Percentiles rank a stretch among this genome's conserved stretches.
These are phyloP conservation scores for Gentiana straminea DNA, from an alignment of 257 asterid genomes.

Conservation along the genomic window DNA sequence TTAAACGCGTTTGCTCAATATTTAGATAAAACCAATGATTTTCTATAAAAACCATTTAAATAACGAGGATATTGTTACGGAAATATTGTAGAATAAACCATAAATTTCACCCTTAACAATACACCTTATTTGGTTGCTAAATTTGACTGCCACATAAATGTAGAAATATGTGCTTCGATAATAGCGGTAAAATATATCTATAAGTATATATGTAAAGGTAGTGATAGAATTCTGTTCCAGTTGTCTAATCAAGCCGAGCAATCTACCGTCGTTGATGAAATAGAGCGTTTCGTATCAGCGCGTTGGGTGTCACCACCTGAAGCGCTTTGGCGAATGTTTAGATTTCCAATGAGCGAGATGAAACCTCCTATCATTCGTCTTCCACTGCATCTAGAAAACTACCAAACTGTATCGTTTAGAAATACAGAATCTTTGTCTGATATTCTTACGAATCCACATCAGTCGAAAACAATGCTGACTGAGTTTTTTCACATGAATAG, in stretches of 20 bases:
- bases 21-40: too few relatives aligned
- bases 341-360: not conserved
- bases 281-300: not conserved
- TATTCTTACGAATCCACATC: not conserved
- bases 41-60: too few relatives aligned
- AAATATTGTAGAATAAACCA: too few relatives aligned
- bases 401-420: too few relatives aligned
- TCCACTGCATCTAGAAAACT: not conserved
- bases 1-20: too few relatives aligned
- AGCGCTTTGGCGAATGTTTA: not conserved
- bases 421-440: not conserved
- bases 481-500: not conserved
- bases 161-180: not conserved
- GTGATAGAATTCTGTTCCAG: not conserved
- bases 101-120: too few relatives aligned
- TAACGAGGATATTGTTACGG: too few relatives aligned
- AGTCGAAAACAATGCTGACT: not conserved
- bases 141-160: slow-evolving; percentile 2
- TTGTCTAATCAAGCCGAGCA: too few relatives aligned
- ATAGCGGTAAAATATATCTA: not conserved
- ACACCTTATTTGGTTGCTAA: not conserved
- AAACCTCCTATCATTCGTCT: not conserved
- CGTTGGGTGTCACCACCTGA: not conserved
- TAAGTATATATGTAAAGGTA: slow-evolving; percentile 1
- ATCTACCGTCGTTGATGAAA: not conserved